Base-by-base conservation (phyloP, 441 rosid genomes). In the Capsella rubella region DNA sequence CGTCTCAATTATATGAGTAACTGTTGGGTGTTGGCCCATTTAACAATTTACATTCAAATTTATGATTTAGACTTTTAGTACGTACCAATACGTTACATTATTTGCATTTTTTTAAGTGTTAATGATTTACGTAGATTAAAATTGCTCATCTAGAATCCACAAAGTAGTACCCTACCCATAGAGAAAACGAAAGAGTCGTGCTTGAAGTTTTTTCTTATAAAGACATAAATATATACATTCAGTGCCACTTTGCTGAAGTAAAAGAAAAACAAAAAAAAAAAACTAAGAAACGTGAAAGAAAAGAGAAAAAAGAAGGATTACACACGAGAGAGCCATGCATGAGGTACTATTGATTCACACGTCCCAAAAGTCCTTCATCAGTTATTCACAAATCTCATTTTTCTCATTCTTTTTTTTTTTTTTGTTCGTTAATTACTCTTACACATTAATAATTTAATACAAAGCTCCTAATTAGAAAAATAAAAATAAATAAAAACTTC, bases 391-490 rank as follows among this genome's bases (percentile, higher is more conserved):
- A 21, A 35, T 29, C 60, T 16, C 55, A 14, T 46, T 35, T 32
- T 11, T 54, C 25, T 21, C 25, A 21, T 11, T 16, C 32, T 37
- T 10, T 3, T 9, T 10, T 42, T 10, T 42, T 42, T 42, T 42
- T 13, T 42, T 74, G 50, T 73, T 73, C 37, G 66, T 65, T n/a
- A n/a, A n/a, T n/a, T 65, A 73, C 45, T 66, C 61, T 40, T 59
- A 21, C 25, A 21, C 25, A 21, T 21, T 21, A 21, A 21, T 21
- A 21, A 21, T 21, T 21, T 21, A 21, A 21, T 21, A 21, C 25
- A 21, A 21, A 52, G 27, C 59, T 52, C 47, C 73, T 57, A 49
- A 25, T 31, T 31, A 56, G 32, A 25, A 43, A 47, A 5, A 55
- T 31, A 35, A 42, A 51, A 3, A 8, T 21, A 21, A 21, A 21